These are phyloP conservation scores for Boehmeria nivea DNA, from an alignment of 306 rosid species.

Conservation along the genomic window DNA sequence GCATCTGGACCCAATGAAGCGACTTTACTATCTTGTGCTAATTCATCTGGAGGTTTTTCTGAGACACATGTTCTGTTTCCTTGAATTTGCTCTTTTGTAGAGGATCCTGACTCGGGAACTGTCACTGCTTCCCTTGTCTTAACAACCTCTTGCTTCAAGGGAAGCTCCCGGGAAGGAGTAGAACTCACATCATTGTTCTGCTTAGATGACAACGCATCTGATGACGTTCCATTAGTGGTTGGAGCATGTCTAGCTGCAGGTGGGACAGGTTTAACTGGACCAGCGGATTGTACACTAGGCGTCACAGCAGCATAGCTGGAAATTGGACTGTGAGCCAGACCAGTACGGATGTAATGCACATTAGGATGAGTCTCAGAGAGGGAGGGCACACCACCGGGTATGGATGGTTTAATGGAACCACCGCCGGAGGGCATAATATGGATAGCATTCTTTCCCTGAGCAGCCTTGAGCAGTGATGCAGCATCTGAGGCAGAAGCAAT, in stretches of 20 bases:
- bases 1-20: constrained; percentile 17
- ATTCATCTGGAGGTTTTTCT: constrained; percentile 6
- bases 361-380: constrained; percentile 37
- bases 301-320: constrained; percentile 18
- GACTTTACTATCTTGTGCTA: constrained; percentile 24
- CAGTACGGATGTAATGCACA: constrained; percentile 21
- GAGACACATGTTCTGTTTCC: constrained; percentile 12
- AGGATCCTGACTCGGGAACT: constrained; percentile 12
- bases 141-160: constrained; percentile 39
- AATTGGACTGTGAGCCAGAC: constrained; percentile 14
- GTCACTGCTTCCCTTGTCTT: constrained; percentile 23
- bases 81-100: constrained; percentile 23
- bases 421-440: constrained; percentile 36
- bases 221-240: constrained; percentile 12
- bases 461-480: constrained; percentile 45
- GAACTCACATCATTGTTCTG: constrained; percentile 27
- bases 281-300: constrained; percentile 15
- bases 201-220: constrained; percentile 18
- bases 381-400: constrained; percentile 23
- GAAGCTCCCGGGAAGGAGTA: constrained; percentile 18
- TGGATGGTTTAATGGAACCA: constrained; percentile 31
- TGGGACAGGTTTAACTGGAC: constrained; percentile 21
- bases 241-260: constrained; percentile 19
- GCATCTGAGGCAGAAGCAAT: constrained; percentile 52
- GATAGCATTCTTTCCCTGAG: constrained; percentile 42